Evolutionary conservation across 345 rosid genomes (phyloP).

Genomic region (Linum lewisii): DNA sequence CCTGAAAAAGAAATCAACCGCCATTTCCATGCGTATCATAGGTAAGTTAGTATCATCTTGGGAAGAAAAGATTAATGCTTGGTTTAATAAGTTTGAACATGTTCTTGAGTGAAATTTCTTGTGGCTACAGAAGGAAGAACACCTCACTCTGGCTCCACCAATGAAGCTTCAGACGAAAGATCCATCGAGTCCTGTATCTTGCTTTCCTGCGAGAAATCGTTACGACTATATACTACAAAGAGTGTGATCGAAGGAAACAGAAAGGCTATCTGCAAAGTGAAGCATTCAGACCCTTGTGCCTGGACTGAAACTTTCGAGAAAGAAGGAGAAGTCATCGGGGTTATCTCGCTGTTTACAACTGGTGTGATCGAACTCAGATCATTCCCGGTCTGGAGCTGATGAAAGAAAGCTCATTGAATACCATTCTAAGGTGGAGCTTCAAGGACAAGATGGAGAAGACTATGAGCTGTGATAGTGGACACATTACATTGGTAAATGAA

Average conservation of each 20-base stretch:
- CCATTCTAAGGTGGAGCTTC: background rate
- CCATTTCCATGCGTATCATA: slow-evolving; percentile 21
- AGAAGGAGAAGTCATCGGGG: slow-evolving; percentile 15
- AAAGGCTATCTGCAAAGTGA: slow-evolving; percentile 21
- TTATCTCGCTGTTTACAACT: slow-evolving; percentile 15
- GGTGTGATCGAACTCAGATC: slow-evolving; percentile 23
- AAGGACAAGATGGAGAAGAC: slow-evolving; percentile 2
- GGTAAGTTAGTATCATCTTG: slow-evolving; percentile 23
- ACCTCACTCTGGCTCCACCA: background rate
- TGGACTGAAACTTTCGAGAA: slow-evolving; percentile 17
- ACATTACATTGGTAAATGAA: background rate
- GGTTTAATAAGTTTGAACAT: background rate
- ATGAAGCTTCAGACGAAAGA: slow-evolving; percentile 14
- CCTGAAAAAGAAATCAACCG: slow-evolving; percentile 17
- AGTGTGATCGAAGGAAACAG: slow-evolving; percentile 37
- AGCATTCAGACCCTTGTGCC: slow-evolving; percentile 19
- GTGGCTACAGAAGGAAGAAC: slow-evolving; percentile 11
- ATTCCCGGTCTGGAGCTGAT: background rate
- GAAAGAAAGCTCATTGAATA: background rate
- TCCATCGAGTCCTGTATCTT: slow-evolving; percentile 15
- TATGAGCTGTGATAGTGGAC: background rate
- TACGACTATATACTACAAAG: slow-evolving; percentile 29
- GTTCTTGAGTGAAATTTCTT: no score
- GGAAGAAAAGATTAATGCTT: background rate
- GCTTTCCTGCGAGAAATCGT: slow-evolving; percentile 22